A percentile compares a stretch with the other conserved stretches of the same genome.
Evolutionary conservation across 805 yeast genomes (phyloP).

Genomic region (Wickerhamomyces ciferrii): DNA sequence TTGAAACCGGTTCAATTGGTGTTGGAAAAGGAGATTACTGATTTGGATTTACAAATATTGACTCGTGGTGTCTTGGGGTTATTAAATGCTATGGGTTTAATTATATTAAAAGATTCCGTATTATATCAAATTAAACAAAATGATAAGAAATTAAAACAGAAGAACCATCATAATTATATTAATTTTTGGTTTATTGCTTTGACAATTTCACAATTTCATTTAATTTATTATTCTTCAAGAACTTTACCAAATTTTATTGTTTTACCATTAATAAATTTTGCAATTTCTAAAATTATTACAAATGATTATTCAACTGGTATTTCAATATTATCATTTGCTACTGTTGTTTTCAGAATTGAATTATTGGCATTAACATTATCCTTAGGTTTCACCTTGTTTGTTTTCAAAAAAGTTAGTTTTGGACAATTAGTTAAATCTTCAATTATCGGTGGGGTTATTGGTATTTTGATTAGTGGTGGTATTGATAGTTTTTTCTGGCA

Average conservation of each 20-base stretch:
- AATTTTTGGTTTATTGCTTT: conserved; percentile 59
- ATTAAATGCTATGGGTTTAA: conserved; percentile 48
- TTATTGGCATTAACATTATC: conserved; percentile 49
- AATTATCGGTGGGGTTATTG: conserved; percentile 45
- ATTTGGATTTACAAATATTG: conserved; percentile 45
- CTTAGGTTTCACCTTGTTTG: conserved; percentile 39
- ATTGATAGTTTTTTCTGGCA: conserved; percentile 82
- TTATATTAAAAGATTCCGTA: conserved; percentile 39
- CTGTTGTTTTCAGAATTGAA: conserved; percentile 71
- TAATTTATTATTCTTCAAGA: conserved; percentile 75
- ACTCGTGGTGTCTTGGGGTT: conserved; percentile 61
- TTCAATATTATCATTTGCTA: conserved; percentile 51
- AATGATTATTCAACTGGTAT: conserved; percentile 44
- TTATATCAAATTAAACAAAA: conserved; percentile 24
- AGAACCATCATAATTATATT: conserved; percentile 19
- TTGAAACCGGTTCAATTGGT: conserved; percentile 32
- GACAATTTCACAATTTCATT: conserved; percentile 68
- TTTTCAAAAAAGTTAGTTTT: conserved; percentile 42
- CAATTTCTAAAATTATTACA: conserved; percentile 42
- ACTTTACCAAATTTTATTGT: conserved; percentile 81
- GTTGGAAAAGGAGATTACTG: conserved; percentile 25
- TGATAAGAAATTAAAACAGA: conserved; percentile 8
- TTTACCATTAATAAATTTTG: conserved; percentile 62
- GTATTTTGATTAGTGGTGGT: conserved; percentile 38
- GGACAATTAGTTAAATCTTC: conserved; percentile 33